Percentiles rank a stretch among this genome's conserved stretches.
Conservation (phyloP, 768 basidiomycete genomes). For the Calocera viscosa region DNA sequence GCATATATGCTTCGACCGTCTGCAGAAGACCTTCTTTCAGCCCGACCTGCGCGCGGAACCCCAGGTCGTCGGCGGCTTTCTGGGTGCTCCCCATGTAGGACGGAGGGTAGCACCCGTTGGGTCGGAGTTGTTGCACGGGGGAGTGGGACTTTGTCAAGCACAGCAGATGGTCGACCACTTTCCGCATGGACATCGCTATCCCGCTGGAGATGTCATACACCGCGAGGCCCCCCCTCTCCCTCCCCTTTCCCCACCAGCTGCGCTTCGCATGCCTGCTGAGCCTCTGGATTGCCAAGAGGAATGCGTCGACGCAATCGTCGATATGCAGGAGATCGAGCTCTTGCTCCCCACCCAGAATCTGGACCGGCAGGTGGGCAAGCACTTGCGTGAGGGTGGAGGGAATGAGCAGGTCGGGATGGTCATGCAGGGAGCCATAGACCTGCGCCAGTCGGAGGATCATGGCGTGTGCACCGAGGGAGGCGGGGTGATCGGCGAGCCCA, state of each 20-base stretch:
- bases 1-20: constrained; percentile 15
- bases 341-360: no score
- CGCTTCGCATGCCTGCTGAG: neutral
- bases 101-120: neutral
- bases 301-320: constrained; percentile 24
- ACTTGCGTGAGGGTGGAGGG: constrained; percentile 21
- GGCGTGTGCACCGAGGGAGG: no score
- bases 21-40: constrained; percentile 21
- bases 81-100: neutral
- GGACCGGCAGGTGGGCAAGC: constrained; percentile 21
- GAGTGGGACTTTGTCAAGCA: constrained; percentile 20
- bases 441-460: constrained; percentile 22
- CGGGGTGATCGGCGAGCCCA: no score
- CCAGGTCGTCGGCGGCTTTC: constrained; percentile 17
- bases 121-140: constrained; percentile 21
- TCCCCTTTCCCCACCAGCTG: no score
- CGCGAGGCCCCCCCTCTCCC: no score
- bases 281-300: constrained; percentile 19
- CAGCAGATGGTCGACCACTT: constrained; percentile 22
- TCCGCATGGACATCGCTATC: no score
- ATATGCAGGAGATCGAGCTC: constrained; percentile 23
- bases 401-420: constrained; percentile 22
- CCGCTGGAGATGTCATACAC: no score
- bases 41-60: constrained; percentile 19
- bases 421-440: constrained; percentile 23